Evolutionary conservation across 1,284 basidiomycete genomes (phyloP).

Genomic region (Fomitopsis pinicola): DNA sequence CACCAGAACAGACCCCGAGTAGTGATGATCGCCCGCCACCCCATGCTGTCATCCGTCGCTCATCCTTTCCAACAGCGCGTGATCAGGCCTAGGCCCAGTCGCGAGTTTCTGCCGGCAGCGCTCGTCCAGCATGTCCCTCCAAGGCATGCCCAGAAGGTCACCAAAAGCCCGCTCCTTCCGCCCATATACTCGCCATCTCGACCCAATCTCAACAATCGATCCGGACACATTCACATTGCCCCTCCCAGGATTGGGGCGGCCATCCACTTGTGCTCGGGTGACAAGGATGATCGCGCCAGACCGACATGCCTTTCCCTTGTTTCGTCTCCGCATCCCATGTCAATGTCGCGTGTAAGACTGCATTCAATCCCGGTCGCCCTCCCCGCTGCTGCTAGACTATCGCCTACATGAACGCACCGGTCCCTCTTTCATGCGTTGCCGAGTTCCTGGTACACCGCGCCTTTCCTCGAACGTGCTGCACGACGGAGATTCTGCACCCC

Average conservation of each 20-base stretch:
- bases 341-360: not conserved
- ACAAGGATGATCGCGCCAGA: not conserved
- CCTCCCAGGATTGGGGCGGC: not conserved
- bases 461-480: not conserved
- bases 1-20: not conserved
- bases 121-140: not conserved
- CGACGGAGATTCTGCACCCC: not conserved
- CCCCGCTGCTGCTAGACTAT: not conserved
- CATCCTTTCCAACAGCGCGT: not conserved
- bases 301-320: not conserved
- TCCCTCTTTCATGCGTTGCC: not conserved
- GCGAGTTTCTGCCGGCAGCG: not conserved
- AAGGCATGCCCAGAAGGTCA: not conserved
- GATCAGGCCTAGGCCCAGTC: not conserved
- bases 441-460: not conserved
- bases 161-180: not conserved
- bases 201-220: constrained; percentile 1
- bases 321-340: not conserved
- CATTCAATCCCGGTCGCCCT: not conserved
- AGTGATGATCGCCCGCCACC: constrained; percentile 1
- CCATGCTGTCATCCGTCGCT: not conserved
- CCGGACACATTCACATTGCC: not conserved
- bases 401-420: not conserved
- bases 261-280: not conserved
- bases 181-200: constrained; percentile 1